Evolutionary conservation across 1,139 yeast species (phyloP), one percentile per base, ranked within the genome.

Genomic region (Scheffersomyces parashehatae): DNA sequence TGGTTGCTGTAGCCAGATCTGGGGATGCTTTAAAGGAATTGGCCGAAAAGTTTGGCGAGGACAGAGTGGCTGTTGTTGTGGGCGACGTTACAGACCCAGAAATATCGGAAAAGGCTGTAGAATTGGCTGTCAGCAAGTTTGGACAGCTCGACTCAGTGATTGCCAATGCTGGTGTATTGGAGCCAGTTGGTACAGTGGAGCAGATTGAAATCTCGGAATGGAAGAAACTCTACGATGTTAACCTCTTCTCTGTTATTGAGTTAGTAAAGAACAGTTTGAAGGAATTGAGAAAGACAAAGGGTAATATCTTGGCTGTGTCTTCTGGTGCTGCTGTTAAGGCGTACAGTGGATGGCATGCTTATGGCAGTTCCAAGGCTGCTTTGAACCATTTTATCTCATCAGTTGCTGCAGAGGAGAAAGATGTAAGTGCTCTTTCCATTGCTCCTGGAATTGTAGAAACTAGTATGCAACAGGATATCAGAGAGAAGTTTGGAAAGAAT

Each of bases 371-470:
- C 13, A 91, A 91, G 65, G 97, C 97, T 0, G 96, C 97, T 0
- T 62, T 90, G 45, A 88, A 91, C 64, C 90, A 84, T 56, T 74
- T 89, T 42, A 82, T 87, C 7, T 60, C 68, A 38, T 79, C 88
- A 8, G 63, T 91, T 20, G 84, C 88, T 1, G 71, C 67, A 4
- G 96, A 88, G 54, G 91, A 87, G 59, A 65, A 71, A 3, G 77
- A 72, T 0, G 68, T 90, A 15, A 68, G 70, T 38, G 73, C 87
- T 3, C 67, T 88, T 9, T 73, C 96, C 0, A 75, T 91, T 20
- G 97, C 96, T 2, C 98, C 98, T 0, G 98, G 98, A 3, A 95
- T 88, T 1, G 97, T 91, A 2, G 89, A 87, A 59, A 90, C 98
- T 0, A 73, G 70, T 15, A 91, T 91, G 97, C 98, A 91, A 66